phyloP scores from a whole-genome alignment of 2,329 filamentous ascomycete genomes.

The Pestalotiopsis sp. region DNA sequence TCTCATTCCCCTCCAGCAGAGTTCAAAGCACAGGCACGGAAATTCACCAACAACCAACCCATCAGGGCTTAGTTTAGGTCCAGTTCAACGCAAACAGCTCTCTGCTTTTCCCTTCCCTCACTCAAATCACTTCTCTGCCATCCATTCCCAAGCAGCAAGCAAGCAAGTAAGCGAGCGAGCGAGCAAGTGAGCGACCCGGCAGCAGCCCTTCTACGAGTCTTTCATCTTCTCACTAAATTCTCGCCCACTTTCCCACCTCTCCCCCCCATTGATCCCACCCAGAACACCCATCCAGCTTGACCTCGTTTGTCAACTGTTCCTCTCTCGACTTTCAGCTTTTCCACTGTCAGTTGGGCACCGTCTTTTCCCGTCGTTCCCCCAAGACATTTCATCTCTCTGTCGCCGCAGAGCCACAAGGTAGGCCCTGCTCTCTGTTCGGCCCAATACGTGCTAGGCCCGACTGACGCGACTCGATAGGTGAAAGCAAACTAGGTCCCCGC shows the following conservation, averaged over 20 bases:
- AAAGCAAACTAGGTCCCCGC: neutral
- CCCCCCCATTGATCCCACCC: too few species aligned
- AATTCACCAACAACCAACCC: slow-evolving; percentile 11
- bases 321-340: neutral
- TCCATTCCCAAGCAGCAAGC: neutral
- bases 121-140: neutral
- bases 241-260: too few species aligned
- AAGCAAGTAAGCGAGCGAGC: too few species aligned
- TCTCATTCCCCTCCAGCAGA: neutral
- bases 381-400: slow-evolving; percentile 3
- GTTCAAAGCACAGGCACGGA: neutral
- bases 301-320: too few species aligned
- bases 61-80: slow-evolving; percentile 13
- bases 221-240: too few species aligned
- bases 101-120: slow-evolving; percentile 4
- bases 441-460: slow-evolving; percentile 1
- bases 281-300: too few species aligned
- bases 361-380: neutral
- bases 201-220: too few species aligned
- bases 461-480: slow-evolving; percentile 2
- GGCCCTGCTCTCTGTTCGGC: neutral
- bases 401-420: neutral
- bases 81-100: neutral
- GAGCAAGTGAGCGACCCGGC: neutral
- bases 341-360: neutral